phyloP scores from a whole-genome alignment of 169 alveolate species.

The Cryptosporidium xiaoi region DNA sequence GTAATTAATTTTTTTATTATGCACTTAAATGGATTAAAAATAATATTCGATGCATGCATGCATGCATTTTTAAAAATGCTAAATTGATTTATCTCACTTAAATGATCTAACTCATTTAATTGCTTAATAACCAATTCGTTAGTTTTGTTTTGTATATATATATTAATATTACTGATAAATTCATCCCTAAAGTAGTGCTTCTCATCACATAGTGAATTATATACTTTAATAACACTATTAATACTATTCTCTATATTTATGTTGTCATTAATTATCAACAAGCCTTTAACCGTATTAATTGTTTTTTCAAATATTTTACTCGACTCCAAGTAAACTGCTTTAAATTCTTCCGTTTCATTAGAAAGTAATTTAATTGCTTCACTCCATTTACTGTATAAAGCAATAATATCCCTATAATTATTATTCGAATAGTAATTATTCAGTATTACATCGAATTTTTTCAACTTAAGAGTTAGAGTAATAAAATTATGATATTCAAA shows the following conservation, averaged over 20 bases:
- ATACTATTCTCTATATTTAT: slow-evolving; percentile 2
- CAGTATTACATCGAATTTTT: slow-evolving; percentile 5
- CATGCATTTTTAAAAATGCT: slow-evolving; percentile 22
- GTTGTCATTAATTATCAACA: slow-evolving; percentile 6
- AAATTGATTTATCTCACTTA: not conserved
- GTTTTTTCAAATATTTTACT: slow-evolving; percentile 47
- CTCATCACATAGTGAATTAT: slow-evolving; percentile 8
- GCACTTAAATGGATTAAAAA: slow-evolving; percentile 21
- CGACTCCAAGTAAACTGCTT: not conserved
- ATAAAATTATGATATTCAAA: not conserved
- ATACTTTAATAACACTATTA: not conserved
- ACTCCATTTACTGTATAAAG: slow-evolving; percentile 43
- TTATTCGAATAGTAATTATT: slow-evolving; percentile 15
- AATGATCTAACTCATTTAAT: slow-evolving; percentile 17
- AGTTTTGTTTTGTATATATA: slow-evolving; percentile 10
- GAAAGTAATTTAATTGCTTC: slow-evolving; percentile 26
- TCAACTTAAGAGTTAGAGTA: not conserved
- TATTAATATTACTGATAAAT: slow-evolving; percentile 22
- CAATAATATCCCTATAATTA: slow-evolving; percentile 8
- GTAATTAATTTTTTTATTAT: slow-evolving; percentile 15
- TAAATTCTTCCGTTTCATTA: slow-evolving; percentile 4
- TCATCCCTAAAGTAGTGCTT: slow-evolving; percentile 15
- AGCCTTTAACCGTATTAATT: slow-evolving; percentile 11
- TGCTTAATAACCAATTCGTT: slow-evolving; percentile 31
- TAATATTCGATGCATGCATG: slow-evolving; percentile 13